Evolutionary conservation across 148 eudicot genomes (phyloP), one percentile per base, ranked within the genome.

Genomic region (Silene uniflora): DNA sequence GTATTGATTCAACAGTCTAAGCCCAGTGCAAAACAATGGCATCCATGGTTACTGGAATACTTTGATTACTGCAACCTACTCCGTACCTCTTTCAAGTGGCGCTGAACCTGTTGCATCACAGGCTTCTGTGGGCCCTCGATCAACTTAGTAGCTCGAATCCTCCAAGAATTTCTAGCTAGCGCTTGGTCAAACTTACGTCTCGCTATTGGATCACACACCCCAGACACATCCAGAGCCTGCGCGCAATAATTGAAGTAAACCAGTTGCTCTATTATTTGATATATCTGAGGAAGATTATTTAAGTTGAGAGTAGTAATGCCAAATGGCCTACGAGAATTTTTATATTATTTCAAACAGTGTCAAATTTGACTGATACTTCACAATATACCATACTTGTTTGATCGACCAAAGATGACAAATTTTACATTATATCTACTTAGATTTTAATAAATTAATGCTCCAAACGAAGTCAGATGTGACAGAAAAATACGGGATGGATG

Each of bases 31-130:
- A 39, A 6, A 7, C 44, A 39, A 39, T 39, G 44, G 44, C 44
- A 39, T n/a, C n/a, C n/a, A n/a, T n/a, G 35, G 35, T 32, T 32
- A 32, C 35, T 32, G 35, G 35, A 32, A 32, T 32, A 32, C 35
- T 32, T 32, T 32, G 35, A 32, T 2, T 32, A 32, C 35, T 32
- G 35, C 14, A 52, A 52, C 56, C 56, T 52, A 95, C n/a, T n/a
- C n/a, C n/a, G n/a, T n/a, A n/a, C 99, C 97, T 95, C 98, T 88
- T 91, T 88, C 82, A 95, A 78, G 86, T 88, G 98, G 71, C 90
- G 85, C 76, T 87, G 98, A 72, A 95, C 73, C 80, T 87, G 94
- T 73, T 84, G 91, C 72, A 92, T 81, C 22, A 80, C 59, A 74
- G 91, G 92, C 76, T 91, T 92, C 67, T 80, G 82, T 47, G 88